These are phyloP conservation scores for Jasminum sambac DNA, from an alignment of 257 asterid species.

Conservation along the genomic window DNA sequence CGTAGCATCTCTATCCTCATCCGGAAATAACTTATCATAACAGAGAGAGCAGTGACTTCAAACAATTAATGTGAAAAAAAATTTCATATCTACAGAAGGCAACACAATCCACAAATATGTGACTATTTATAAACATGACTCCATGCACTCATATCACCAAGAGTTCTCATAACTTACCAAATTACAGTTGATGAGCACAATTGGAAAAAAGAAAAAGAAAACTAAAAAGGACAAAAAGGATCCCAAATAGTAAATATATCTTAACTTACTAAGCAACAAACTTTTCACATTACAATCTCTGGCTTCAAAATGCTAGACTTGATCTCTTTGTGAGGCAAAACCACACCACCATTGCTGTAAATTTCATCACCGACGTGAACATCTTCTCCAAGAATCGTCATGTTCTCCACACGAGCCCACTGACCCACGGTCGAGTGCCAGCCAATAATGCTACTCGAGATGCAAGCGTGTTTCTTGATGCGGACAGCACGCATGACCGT, in stretches of 20 bases:
- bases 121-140: neutral
- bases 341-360: slow-evolving; percentile 84
- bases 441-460: slow-evolving; percentile 79
- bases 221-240: neutral
- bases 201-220: neutral
- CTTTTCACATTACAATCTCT: slow-evolving; percentile 76
- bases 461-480: slow-evolving; percentile 77
- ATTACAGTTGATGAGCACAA: neutral
- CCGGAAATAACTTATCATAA: neutral
- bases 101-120: neutral
- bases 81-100: neutral
- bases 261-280: slow-evolving; percentile 24
- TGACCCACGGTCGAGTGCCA: slow-evolving; percentile 94
- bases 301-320: slow-evolving; percentile 84
- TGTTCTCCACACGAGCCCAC: slow-evolving; percentile 96
- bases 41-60: no score
- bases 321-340: slow-evolving; percentile 89
- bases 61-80: neutral
- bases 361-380: slow-evolving; percentile 87
- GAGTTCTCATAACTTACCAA: neutral
- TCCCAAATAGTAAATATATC: slow-evolving; percentile 3
- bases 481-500: slow-evolving; percentile 89
- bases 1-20: neutral
- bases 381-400: slow-evolving; percentile 87
- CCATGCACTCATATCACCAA: neutral